These are phyloP conservation scores for Coemansia sp. DNA, from an alignment of 192 early-diverging fungal genomes.

Conservation along the genomic window DNA sequence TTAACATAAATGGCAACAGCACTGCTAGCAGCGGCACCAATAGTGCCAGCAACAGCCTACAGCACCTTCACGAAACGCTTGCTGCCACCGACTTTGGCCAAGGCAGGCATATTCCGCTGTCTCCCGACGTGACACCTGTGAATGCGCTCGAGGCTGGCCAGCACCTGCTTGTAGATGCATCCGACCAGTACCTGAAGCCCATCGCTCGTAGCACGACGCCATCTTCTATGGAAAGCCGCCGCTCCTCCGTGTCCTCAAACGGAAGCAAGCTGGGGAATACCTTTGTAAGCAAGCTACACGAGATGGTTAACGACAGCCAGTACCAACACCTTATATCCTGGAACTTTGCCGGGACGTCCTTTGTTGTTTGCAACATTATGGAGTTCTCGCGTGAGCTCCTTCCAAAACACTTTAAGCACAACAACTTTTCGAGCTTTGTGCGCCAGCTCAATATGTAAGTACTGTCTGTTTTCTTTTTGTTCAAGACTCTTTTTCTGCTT, in stretches of 20 bases:
- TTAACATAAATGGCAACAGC: constrained; percentile 27
- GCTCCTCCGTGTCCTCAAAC: constrained; percentile 51
- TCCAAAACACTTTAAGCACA: constrained; percentile 92
- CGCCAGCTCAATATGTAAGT: constrained; percentile 81
- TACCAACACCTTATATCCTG: constrained; percentile 89
- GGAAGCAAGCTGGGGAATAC: constrained; percentile 55
- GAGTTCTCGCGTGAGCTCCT: constrained; percentile 87
- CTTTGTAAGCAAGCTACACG: constrained; percentile 67
- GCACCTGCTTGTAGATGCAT: constrained; percentile 46
- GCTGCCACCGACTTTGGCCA: constrained; percentile 29
- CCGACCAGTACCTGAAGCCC: constrained; percentile 56
- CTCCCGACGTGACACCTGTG: constrained; percentile 39
- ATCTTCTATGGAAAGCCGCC: constrained; percentile 52
- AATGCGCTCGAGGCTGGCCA: constrained; percentile 32
- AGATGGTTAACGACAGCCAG: constrained; percentile 82
- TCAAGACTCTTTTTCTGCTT: background rate
- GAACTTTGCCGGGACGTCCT: constrained; percentile 85
- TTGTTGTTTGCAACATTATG: constrained; percentile 88
- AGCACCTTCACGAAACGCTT: constrained; percentile 47
- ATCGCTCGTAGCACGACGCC: constrained; percentile 53
- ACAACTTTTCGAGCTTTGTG: constrained; percentile 89
- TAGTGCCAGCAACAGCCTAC: constrained; percentile 26
- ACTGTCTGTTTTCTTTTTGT: background rate
- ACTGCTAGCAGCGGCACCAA: constrained; percentile 11
- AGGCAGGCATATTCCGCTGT: constrained; percentile 40